These are phyloP conservation scores for Symmetrospora coprosmae DNA, from an alignment of 768 basidiomycete species.

Conservation along the genomic window DNA sequence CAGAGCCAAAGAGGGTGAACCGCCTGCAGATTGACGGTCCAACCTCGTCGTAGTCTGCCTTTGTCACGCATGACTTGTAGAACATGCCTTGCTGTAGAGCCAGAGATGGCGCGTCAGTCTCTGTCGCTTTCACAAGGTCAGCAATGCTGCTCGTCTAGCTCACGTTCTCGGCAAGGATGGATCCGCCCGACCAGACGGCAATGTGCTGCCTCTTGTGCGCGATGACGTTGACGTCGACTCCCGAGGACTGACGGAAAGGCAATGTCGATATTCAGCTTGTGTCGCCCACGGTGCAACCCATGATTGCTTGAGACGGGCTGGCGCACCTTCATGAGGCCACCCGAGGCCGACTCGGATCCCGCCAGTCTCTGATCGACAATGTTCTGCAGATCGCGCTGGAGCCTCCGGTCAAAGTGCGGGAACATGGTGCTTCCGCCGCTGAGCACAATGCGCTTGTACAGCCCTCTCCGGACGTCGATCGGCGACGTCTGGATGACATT, in stretches of 20 bases:
- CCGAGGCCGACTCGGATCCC: constrained; percentile 56
- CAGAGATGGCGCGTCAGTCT: not conserved
- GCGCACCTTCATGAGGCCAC: constrained; percentile 58
- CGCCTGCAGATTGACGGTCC: constrained; percentile 82
- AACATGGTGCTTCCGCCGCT: constrained; percentile 99
- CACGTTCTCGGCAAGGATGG: constrained; percentile 52
- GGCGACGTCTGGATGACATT: constrained; percentile 88
- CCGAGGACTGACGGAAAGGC: constrained; percentile 54
- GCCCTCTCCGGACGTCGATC: constrained; percentile 86
- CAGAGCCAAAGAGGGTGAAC: constrained; percentile 71
- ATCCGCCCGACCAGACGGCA: constrained; percentile 98
- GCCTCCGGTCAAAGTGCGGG: constrained; percentile 90
- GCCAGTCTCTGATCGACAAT: constrained; percentile 82
- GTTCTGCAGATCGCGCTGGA: constrained; percentile 88
- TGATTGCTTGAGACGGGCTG: not conserved
- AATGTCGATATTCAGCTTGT: no score
- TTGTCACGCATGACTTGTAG: constrained; percentile 35
- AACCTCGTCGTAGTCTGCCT: constrained; percentile 49
- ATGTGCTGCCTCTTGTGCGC: constrained; percentile 92
- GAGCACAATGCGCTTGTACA: constrained; percentile 96
- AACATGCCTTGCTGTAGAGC: constrained; percentile 67
- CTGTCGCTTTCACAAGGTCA: not conserved
- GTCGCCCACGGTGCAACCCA: not conserved
- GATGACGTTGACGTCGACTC: constrained; percentile 95
- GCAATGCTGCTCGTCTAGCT: no score